phyloP scores from a whole-genome alignment of 805 yeast species.

The Ogataea angusta region DNA sequence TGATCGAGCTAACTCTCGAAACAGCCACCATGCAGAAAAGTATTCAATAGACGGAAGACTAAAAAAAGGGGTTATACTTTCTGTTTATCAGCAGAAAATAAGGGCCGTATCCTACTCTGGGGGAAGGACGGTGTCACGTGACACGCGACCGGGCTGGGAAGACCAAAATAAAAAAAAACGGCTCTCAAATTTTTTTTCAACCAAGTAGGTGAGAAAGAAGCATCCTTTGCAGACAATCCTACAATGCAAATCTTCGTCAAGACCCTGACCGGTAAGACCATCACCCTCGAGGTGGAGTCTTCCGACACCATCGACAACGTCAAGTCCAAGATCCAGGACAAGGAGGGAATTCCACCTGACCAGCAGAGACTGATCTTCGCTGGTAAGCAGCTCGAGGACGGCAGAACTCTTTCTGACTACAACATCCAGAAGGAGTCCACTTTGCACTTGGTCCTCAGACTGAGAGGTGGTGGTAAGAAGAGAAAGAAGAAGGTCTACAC shows the following conservation, averaged over 20 bases:
- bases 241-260: constrained; percentile 72
- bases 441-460: constrained; percentile 90
- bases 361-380: constrained; percentile 99
- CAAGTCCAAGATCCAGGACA: constrained; percentile 98
- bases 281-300: constrained; percentile 98
- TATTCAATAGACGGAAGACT: neutral
- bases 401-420: constrained; percentile 98
- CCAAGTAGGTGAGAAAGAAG: constrained; percentile 37
- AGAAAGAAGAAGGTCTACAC: constrained; percentile 99
- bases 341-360: constrained; percentile 99
- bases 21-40: constrained; percentile 2
- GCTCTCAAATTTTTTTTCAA: constrained; percentile 3
- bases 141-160: constrained; percentile 1
- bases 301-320: constrained; percentile 98
- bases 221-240: constrained; percentile 37
- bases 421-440: constrained; percentile 99
- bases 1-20: neutral
- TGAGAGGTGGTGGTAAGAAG: constrained; percentile 99
- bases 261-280: constrained; percentile 88
- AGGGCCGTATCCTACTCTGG: neutral
- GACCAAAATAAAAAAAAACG: constrained; percentile 1
- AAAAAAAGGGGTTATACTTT: constrained; percentile 2
- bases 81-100: constrained; percentile 2
- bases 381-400: constrained; percentile 99
- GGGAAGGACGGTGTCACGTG: constrained; percentile 8